Conservation (phyloP, 2,329 filamentous ascomycete species). For the Fusarium falciforme region DNA sequence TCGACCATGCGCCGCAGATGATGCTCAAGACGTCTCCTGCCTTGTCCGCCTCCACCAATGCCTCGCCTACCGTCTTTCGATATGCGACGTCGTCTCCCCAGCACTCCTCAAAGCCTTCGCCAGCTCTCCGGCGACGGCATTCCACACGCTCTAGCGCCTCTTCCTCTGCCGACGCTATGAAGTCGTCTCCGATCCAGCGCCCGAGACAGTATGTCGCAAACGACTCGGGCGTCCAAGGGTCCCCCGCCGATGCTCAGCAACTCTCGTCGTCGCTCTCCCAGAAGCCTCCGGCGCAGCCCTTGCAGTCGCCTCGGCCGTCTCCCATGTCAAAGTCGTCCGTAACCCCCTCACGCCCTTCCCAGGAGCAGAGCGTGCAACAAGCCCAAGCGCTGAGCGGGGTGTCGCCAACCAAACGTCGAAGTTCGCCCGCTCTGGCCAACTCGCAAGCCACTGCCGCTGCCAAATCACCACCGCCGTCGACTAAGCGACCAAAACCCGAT, state of each 20-base stretch:
- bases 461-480: conserved; percentile 44
- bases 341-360: conserved; percentile 27
- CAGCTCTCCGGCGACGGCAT: conserved; percentile 42
- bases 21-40: conserved; percentile 71
- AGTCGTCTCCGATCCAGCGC: conserved; percentile 41
- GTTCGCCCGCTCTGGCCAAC: conserved; percentile 42
- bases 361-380: conserved; percentile 25
- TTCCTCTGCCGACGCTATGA: conserved; percentile 40
- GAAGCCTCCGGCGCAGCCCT: conserved; percentile 32
- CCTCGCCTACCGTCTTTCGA: conserved; percentile 61
- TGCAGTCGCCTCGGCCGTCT: conserved; percentile 35
- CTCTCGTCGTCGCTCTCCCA: conserved; percentile 35
- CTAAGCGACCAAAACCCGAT: conserved; percentile 67
- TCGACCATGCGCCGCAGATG: conserved; percentile 62
- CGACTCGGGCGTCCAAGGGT: conserved; percentile 37
- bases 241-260: conserved; percentile 31
- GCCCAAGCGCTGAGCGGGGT: conserved; percentile 36
- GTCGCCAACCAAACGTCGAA: conserved; percentile 51
- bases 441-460: conserved; percentile 43
- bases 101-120: conserved; percentile 40
- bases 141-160: conserved; percentile 39
- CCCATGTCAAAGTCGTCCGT: conserved; percentile 23
- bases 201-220: conserved; percentile 40
- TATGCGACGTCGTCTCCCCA: conserved; percentile 47
- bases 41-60: conserved; percentile 62